Percentiles rank a stretch among this genome's conserved stretches.
Conservation (phyloP, 2,329 filamentous ascomycete genomes). For the Tolypocladium ophioglossoides region DNA sequence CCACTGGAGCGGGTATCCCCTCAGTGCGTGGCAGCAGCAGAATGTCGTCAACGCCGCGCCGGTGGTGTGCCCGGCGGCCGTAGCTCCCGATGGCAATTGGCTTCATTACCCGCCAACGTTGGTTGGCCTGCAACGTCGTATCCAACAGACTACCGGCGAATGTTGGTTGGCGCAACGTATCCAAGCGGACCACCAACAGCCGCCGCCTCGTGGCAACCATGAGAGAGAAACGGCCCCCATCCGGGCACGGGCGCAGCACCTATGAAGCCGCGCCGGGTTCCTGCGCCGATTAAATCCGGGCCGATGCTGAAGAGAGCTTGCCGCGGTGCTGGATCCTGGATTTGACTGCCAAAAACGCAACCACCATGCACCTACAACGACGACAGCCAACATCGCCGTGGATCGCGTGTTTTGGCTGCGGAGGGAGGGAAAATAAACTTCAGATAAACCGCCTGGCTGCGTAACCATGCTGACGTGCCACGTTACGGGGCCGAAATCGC, state of each 20-base stretch:
- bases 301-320: not conserved
- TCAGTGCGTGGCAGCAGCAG: not conserved
- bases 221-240: not conserved
- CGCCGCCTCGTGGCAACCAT: not conserved
- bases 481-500: not conserved
- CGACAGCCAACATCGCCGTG: not conserved
- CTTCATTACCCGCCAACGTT: not conserved
- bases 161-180: not conserved
- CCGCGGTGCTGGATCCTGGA: not conserved
- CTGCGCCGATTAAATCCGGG: not conserved
- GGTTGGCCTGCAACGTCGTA: not conserved
- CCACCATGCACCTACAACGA: not conserved
- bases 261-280: not conserved
- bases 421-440: not conserved
- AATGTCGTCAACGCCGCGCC: not conserved
- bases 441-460: not conserved
- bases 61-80: not conserved
- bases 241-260: not conserved
- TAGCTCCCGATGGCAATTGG: not conserved
- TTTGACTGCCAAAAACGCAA: not conserved
- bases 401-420: not conserved
- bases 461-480: not conserved
- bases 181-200: too few species aligned
- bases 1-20: not conserved
- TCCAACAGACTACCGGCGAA: too few species aligned